These are phyloP conservation scores for Cairneyella variabilis DNA, from an alignment of 495 filamentous ascomycete species.

Conservation along the genomic window DNA sequence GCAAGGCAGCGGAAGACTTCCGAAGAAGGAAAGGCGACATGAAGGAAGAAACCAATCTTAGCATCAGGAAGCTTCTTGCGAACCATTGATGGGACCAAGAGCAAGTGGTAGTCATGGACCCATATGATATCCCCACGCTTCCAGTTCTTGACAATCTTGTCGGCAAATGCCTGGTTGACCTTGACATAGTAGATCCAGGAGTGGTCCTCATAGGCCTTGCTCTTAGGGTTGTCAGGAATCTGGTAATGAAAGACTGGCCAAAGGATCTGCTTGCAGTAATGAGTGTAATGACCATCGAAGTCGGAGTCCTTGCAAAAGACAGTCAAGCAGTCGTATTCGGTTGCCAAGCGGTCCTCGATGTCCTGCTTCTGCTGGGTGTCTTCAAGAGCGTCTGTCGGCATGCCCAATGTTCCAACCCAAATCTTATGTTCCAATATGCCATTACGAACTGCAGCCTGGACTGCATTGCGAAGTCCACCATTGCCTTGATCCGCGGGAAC, in stretches of 20 bases:
- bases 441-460: constrained; percentile 66
- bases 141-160: constrained; percentile 84
- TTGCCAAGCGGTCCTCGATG: constrained; percentile 73
- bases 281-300: constrained; percentile 86
- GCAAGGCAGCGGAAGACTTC: constrained; percentile 91
- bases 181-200: constrained; percentile 92
- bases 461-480: constrained; percentile 82
- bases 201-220: constrained; percentile 94
- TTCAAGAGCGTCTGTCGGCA: constrained; percentile 79
- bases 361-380: constrained; percentile 65
- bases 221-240: constrained; percentile 93
- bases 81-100: constrained; percentile 89
- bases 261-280: constrained; percentile 89
- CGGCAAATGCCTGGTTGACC: constrained; percentile 85
- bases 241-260: constrained; percentile 96
- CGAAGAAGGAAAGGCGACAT: constrained; percentile 91
- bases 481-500: constrained; percentile 85
- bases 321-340: constrained; percentile 73
- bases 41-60: constrained; percentile 91
- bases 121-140: constrained; percentile 88
- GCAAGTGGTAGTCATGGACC: constrained; percentile 91
- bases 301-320: constrained; percentile 85
- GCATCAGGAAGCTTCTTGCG: constrained; percentile 82
- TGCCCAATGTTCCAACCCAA: constrained; percentile 89
- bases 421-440: constrained; percentile 62